Evolutionary conservation across 495 filamentous ascomycete genomes (phyloP), one percentile per base, ranked within the genome.

Genomic region (Penicillium paradoxum): DNA sequence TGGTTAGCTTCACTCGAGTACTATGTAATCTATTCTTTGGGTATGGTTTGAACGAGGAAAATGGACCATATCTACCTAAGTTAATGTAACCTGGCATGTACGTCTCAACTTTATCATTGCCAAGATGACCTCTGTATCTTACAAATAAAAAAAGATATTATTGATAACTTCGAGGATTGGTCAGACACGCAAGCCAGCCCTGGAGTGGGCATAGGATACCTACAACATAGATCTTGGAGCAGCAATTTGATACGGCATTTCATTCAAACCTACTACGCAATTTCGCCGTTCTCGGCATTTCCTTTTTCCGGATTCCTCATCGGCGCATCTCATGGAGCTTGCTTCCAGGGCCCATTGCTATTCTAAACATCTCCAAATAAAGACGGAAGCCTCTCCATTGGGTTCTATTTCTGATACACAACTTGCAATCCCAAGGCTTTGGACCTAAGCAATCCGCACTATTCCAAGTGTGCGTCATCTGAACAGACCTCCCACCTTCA

Each of bases 301-400:
- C 47, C 36, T 68, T 71, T 64, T 65, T 67, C 67, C 69, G 66
- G 49, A 15, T 48, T 56, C 60, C 59, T 62, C 63, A 53, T 62
- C 61, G 34, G 34, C 34, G 56, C 62, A 70, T 62, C 64, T 63
- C 43, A 24, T 57, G 57, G 62, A 72, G 65, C 67, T 67, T 54
- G 39, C 44, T 57, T 47, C n/a, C n/a, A n/a, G 45, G 45, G 54
- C 22, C 51, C 33, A 55, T 47, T 55, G 49, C 45, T 54, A 18
- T 17, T 39, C 34, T 25, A 51, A 69, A 43, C 63, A 57, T 34
- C 54, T 30, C 29, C 53, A 54, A 38, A 48, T 64, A 32, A 52
- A 49, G 48, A 19, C 46, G 51, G 18, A 52, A 42, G 22, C 6
- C 18, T 19, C 27, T 41, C 25, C 15, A 18, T 51, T 49, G 13